Evolutionary conservation across 805 yeast genomes (phyloP).

Genomic region (Myxozyma vanderwaltii): DNA sequence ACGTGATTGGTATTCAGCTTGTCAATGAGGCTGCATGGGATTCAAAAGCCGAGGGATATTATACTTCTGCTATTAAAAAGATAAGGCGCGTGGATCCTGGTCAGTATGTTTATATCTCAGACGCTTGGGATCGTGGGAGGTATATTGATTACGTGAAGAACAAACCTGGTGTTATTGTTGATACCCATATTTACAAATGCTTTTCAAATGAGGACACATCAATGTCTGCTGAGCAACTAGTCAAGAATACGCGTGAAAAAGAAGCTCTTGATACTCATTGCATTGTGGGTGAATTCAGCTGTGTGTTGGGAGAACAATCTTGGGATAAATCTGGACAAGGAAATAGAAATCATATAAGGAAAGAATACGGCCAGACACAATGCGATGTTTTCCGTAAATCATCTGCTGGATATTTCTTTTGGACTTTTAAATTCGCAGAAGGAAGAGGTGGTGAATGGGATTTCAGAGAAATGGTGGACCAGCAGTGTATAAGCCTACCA

Average conservation of each 20-base stretch:
- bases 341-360: conserved; percentile 57
- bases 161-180: conserved; percentile 69
- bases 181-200: conserved; percentile 84
- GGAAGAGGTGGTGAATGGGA: conserved; percentile 99
- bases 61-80: conserved; percentile 60
- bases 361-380: conserved; percentile 63
- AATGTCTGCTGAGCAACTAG: conserved; percentile 66
- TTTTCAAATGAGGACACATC: conserved; percentile 72
- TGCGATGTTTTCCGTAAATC: conserved; percentile 32
- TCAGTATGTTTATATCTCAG: conserved; percentile 80
- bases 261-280: conserved; percentile 59
- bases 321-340: conserved; percentile 61
- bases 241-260: conserved; percentile 55
- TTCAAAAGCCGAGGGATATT: conserved; percentile 58
- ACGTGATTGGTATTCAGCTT: conserved; percentile 79
- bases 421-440: conserved; percentile 84
- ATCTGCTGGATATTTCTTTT: conserved; percentile 73
- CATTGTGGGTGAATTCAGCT: conserved; percentile 86
- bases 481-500: conserved; percentile 14
- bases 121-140: conserved; percentile 89
- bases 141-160: conserved; percentile 68
- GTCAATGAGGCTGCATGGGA: conserved; percentile 80
- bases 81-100: conserved; percentile 58
- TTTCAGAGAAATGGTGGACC: conserved; percentile 69
- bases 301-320: conserved; percentile 74